Base-by-base conservation (phyloP, 257 asterid genomes). In the Solanum megistacrolobum region DNA sequence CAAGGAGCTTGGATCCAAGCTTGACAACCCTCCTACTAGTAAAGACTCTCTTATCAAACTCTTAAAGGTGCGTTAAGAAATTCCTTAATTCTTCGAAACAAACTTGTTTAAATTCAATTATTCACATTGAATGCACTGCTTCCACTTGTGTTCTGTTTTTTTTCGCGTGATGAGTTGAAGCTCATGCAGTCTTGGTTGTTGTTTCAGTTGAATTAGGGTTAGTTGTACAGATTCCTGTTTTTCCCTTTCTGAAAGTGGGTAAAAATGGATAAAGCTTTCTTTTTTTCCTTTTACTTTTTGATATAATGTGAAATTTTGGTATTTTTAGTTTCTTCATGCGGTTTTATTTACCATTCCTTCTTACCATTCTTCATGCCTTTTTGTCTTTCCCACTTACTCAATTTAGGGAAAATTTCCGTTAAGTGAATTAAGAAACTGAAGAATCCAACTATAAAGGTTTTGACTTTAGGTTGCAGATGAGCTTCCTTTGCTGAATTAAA, bases 41-140 rank as follows among this genome's bases (percentile, higher is more conserved):
- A 94, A 93, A 88, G 98, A 94, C 90, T 94, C 97, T 88, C 96
- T 97, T 89, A 76, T 94, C 74, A 94, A 95, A 89, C 95, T 96
- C 84, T 76, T 96, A 87, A 94, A 94, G 99, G 99, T 65, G 31
- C 72, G 72, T 65, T 65, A 65, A 65, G 16, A 65, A 65, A 65
- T 25, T 65, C 29, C 48, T 82, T 66, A 86, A 74, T 75, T 90
- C 84, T 81, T 55, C 27, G 31, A 84, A 23, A 3, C 78, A 46
- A 21, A 39, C 88, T 38, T 78, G 81, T 16, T 87, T 90, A 12
- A 58, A 58, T 46, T 66, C 32, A 58, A 66, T 55, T 86, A 73
- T 86, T 72, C 62, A 55, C 35, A 35, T 27, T 43, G 1, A 72
- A 25, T 89, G 84, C 32, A 6, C 23, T 74, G 52, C 20, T 35